Evolutionary conservation across 2,329 filamentous ascomycete species (phyloP).

Genomic region (Sporothrix pseudoabietina): DNA sequence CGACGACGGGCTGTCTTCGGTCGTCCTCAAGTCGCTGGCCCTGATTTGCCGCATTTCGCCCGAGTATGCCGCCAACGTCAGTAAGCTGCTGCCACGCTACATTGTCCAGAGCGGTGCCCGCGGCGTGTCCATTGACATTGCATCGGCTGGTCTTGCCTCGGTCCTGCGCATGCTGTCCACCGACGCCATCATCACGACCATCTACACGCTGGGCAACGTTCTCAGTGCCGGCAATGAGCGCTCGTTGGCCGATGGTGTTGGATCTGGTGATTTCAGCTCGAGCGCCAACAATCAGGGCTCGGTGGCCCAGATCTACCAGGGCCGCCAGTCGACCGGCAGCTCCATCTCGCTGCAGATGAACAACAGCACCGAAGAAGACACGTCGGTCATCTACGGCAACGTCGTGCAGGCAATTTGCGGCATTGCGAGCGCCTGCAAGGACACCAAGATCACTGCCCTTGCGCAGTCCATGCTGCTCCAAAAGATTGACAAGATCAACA

Average conservation of each 20-base stretch:
- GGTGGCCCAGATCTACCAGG: constrained; percentile 52
- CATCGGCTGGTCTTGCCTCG: constrained; percentile 81
- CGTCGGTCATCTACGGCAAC: constrained; percentile 74
- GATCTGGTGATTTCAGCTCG: constrained; percentile 37
- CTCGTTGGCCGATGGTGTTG: constrained; percentile 55
- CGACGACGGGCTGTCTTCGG: constrained; percentile 73
- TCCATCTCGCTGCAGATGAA: constrained; percentile 75
- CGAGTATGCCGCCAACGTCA: constrained; percentile 71
- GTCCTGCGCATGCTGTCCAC: constrained; percentile 82
- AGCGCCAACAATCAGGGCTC: constrained; percentile 38
- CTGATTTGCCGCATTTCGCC: constrained; percentile 76
- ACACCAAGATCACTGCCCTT: constrained; percentile 89
- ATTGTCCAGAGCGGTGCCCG: constrained; percentile 81
- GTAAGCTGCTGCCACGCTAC: constrained; percentile 78
- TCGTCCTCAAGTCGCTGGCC: constrained; percentile 78
- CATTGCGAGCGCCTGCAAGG: constrained; percentile 78
- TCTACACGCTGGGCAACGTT: constrained; percentile 96
- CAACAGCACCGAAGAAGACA: constrained; percentile 76
- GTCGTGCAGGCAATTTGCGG: constrained; percentile 94
- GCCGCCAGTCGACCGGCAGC: constrained; percentile 67
- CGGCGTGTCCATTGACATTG: constrained; percentile 69
- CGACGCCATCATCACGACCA: constrained; percentile 89
- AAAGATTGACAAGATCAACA: constrained; percentile 84
- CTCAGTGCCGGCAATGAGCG: constrained; percentile 71
- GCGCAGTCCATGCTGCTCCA: constrained; percentile 96